Conservation (phyloP, 1,139 yeast species). For the Debaryomyces psychrophilus region DNA sequence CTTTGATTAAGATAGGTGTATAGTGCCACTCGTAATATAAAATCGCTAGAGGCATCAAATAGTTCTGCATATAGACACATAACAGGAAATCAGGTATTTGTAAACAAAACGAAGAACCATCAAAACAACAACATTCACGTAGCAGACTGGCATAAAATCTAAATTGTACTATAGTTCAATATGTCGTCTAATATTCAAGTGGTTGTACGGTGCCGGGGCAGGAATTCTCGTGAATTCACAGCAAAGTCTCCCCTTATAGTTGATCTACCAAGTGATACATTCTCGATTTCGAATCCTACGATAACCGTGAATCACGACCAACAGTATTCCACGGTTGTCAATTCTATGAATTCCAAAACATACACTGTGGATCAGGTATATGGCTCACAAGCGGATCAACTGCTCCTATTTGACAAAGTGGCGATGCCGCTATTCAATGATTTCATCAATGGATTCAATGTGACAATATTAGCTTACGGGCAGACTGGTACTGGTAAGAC, state of each 20-base stretch:
- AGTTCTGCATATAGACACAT: constrained; percentile 9
- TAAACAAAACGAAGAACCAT: constrained; percentile 10
- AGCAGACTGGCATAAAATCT: background rate
- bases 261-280: constrained; percentile 55
- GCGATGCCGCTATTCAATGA: constrained; percentile 67
- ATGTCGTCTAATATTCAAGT: constrained; percentile 66
- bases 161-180: background rate
- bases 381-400: constrained; percentile 73
- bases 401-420: constrained; percentile 57
- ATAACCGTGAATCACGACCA: constrained; percentile 45
- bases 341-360: constrained; percentile 41
- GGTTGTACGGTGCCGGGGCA: constrained; percentile 84
- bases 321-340: constrained; percentile 25
- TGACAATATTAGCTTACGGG: constrained; percentile 84
- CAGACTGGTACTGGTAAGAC: constrained; percentile 93
- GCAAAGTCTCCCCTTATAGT: constrained; percentile 78
- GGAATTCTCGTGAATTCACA: constrained; percentile 70
- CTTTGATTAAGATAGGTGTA: constrained; percentile 26
- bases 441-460: constrained; percentile 70
- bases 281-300: constrained; percentile 36
- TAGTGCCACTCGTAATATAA: background rate
- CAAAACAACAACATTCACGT: background rate
- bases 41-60: background rate
- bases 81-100: constrained; percentile 5
- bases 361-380: constrained; percentile 74